Evolutionary conservation across 1,284 basidiomycete species (phyloP).

Genomic region (Malassezia obtusa): DNA sequence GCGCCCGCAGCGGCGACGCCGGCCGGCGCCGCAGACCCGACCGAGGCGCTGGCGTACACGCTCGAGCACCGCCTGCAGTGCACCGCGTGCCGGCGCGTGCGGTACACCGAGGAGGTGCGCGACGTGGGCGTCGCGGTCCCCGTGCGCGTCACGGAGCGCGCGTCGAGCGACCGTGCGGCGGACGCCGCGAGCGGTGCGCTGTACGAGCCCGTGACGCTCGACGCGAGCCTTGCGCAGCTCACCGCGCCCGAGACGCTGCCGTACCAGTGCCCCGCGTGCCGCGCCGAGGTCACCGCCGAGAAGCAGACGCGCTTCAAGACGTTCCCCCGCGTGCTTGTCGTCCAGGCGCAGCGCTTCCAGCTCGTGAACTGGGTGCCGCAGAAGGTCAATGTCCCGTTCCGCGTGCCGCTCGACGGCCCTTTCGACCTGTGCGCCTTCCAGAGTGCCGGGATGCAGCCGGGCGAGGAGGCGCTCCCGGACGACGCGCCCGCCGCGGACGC

Average conservation of each 20-base stretch:
- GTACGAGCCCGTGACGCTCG: constrained; percentile 64
- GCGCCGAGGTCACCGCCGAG: constrained; percentile 58
- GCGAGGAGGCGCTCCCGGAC: constrained; percentile 66
- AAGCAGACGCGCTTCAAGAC: constrained; percentile 67
- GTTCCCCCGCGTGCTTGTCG: constrained; percentile 76
- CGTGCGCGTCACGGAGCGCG: constrained; percentile 54
- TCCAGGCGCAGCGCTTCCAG: constrained; percentile 91
- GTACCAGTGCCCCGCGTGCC: constrained; percentile 59
- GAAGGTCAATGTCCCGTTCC: constrained; percentile 81
- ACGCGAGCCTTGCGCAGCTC: constrained; percentile 61
- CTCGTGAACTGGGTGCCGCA: constrained; percentile 93
- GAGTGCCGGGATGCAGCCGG: constrained; percentile 63
- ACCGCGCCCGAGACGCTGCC: constrained; percentile 64
- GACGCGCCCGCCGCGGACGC: constrained; percentile 30
- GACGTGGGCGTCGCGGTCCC: constrained; percentile 67
- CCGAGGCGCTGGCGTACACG: constrained; percentile 67
- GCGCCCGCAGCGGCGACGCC: constrained; percentile 10
- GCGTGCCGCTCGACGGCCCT: constrained; percentile 56
- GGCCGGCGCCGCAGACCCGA: no score
- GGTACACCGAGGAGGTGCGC: constrained; percentile 69
- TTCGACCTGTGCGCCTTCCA: constrained; percentile 63
- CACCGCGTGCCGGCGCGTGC: constrained; percentile 68
- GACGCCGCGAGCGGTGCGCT: constrained; percentile 20
- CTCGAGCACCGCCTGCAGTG: constrained; percentile 59
- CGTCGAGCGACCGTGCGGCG: constrained; percentile 45